These are phyloP conservation scores for Neofusicoccum umdonicola DNA, from an alignment of 2,329 filamentous ascomycete species.

Conservation along the genomic window DNA sequence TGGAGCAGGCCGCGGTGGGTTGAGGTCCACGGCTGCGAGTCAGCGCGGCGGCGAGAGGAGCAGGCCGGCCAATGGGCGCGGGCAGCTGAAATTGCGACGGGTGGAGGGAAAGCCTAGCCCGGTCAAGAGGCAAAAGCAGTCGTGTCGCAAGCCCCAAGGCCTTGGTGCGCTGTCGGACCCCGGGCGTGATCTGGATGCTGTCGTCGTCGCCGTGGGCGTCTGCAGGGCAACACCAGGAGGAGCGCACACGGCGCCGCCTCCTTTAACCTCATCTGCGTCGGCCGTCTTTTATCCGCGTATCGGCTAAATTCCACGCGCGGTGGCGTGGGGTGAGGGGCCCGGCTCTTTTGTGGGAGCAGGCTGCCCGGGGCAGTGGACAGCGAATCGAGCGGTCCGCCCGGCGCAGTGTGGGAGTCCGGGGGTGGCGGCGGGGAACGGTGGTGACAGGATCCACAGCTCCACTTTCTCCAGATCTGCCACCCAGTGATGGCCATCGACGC, in stretches of 20 bases:
- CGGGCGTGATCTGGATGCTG: neutral
- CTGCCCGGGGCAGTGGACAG: neutral
- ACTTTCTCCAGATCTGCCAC: slow-evolving; percentile 9
- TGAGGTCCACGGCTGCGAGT: neutral
- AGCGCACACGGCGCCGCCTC: neutral
- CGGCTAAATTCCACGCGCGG: neutral
- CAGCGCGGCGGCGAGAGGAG: neutral
- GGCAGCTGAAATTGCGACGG: neutral
- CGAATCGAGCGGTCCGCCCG: neutral
- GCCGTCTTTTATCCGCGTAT: slow-evolving; percentile 8
- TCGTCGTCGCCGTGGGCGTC: too few relatives aligned
- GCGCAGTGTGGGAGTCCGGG: neutral
- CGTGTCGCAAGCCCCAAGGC: neutral
- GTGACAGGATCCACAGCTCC: neutral
- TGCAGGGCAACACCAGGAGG: neutral
- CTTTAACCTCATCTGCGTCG: slow-evolving; percentile 3
- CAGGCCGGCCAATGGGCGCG: neutral
- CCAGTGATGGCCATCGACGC: neutral
- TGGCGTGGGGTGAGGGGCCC: neutral
- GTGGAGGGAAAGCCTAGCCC: neutral
- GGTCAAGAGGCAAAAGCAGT: neutral
- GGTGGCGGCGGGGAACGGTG: slow-evolving; percentile 1
- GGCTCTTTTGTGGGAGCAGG: neutral
- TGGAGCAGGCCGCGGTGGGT: neutral
- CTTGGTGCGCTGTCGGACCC: neutral